Evolutionary conservation across 176 grass and related monocot genomes (phyloP), one percentile per base, ranked within the genome.

Genomic region (Alopecurus myosuroides): DNA sequence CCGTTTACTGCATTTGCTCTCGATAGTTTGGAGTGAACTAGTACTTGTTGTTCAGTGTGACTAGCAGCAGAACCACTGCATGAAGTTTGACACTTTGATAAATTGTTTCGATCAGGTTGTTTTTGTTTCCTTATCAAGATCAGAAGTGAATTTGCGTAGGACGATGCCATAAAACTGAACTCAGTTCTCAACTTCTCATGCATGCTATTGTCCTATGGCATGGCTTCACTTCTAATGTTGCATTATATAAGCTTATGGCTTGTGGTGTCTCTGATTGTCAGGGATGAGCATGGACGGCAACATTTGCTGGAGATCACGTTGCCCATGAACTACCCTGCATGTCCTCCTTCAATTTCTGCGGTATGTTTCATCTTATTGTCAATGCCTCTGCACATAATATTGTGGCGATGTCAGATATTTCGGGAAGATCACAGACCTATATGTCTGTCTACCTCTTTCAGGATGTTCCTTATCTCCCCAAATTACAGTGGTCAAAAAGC

Each of bases 301-400:
- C 91, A 95, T 90, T 82, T 83, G 63, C 28, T 95, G 61, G 91
- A 95, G 79, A 88, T 95, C 77, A 82, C 81, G 37, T 77, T 98
- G 73, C 87, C 91, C 37, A 63, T 78, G 41, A 89, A 72, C 65
- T 93, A 93, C 70, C 93, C 95, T 42, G 37, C 85, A 90, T 35
- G 57, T 29, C 76, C 85, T 69, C 95, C 93, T 33, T 86, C 77
- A 30, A 70, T 98, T 75, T 57, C 62, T 23, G 87, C 89, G 0
- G 95, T 98, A 74, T 23, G 30, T 87, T 30, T 73, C 2, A 7
- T 46, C 75, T 18, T 49, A 40, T 9, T 55, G 14, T 52, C 9
- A 15, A 68, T 42, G 15, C n/a, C 36, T 65, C 25, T 82, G 17
- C 31, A 55, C 18, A 48, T 70, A 13, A 40, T 58, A 62, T 23